A percentile compares a stretch with the other conserved stretches of the same genome.
Evolutionary conservation across 805 yeast genomes (phyloP).

Genomic region (Myxozyma udenii): DNA sequence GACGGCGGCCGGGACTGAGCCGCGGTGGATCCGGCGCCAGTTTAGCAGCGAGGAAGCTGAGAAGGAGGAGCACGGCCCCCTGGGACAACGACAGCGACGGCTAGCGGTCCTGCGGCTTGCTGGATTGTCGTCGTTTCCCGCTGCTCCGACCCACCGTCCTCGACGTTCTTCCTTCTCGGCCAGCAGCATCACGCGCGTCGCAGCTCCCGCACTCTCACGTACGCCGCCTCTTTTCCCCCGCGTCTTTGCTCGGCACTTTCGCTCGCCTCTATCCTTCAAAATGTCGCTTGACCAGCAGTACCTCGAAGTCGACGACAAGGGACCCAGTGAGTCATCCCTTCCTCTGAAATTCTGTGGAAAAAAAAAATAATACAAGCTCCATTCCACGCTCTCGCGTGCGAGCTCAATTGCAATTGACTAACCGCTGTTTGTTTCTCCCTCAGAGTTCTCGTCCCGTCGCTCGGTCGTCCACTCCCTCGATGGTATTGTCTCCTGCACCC

Average conservation of each 20-base stretch:
- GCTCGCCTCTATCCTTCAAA: conserved; percentile 15
- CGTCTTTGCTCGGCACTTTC: conserved; percentile 5
- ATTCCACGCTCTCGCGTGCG: neutral
- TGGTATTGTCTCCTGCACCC: conserved; percentile 73
- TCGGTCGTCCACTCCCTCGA: conserved; percentile 70
- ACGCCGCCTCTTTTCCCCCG: too few species aligned
- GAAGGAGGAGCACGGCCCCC: too few species aligned
- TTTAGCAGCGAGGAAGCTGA: too few species aligned
- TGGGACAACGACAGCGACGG: too few species aligned
- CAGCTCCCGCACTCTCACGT: too few species aligned
- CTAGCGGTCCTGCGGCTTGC: too few species aligned
- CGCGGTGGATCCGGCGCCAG: too few species aligned
- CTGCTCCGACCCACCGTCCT: too few species aligned
- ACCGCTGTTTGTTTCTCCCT: neutral
- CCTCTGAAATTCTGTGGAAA: neutral
- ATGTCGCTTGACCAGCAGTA: conserved; percentile 29
- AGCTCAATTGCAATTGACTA: neutral
- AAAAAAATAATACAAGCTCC: neutral
- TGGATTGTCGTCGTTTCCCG: too few species aligned
- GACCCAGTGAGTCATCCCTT: conserved; percentile 10
- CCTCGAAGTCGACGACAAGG: conserved; percentile 28
- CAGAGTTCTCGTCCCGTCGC: conserved; percentile 54
- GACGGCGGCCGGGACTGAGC: neutral
- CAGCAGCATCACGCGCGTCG: too few species aligned
- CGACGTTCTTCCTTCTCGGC: too few species aligned